Conservation (phyloP, 2,329 filamentous ascomycete species). For the Ceratocystiopsis sp. region DNA sequence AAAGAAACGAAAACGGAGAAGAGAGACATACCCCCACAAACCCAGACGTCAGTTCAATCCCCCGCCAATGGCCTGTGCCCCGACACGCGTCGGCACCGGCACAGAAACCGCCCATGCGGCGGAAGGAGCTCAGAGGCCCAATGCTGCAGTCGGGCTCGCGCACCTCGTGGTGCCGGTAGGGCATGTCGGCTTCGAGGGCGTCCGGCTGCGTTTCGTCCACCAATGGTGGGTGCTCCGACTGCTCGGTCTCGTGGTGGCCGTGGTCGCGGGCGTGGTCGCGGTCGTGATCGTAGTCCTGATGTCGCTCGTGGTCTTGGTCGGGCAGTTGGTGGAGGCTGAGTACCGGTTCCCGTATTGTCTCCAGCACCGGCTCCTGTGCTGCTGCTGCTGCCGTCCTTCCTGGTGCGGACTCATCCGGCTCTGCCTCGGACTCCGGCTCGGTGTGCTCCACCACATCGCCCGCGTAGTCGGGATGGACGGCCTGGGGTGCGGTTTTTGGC, state of each 20-base stretch:
- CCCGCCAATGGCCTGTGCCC: constrained; percentile 18
- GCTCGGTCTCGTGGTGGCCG: no score
- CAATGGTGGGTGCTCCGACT: no score
- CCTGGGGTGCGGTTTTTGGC: background rate
- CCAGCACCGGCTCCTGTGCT: no score
- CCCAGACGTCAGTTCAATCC: constrained; percentile 17
- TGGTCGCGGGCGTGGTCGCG: no score
- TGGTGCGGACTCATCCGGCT: no score
- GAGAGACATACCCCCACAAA: constrained; percentile 9
- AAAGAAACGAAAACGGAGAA: background rate
- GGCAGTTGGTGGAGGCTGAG: no score
- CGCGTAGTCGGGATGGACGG: background rate
- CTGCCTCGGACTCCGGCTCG: no score
- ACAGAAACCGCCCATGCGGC: constrained; percentile 21
- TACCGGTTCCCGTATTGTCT: no score
- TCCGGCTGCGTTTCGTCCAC: no score
- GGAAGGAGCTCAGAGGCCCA: constrained; percentile 19
- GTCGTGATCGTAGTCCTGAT: no score
- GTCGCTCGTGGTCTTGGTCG: no score
- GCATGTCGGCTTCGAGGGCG: constrained; percentile 1
- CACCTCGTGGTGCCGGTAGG: background rate
- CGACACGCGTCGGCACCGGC: constrained; percentile 21
- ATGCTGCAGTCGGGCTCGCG: constrained; percentile 16
- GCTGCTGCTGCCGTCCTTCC: no score
- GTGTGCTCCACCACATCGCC: background rate